A percentile compares a stretch with the other conserved stretches of the same genome.
Conservation (phyloP, 768 basidiomycete genomes). For the Panaeolus papilionaceus region DNA sequence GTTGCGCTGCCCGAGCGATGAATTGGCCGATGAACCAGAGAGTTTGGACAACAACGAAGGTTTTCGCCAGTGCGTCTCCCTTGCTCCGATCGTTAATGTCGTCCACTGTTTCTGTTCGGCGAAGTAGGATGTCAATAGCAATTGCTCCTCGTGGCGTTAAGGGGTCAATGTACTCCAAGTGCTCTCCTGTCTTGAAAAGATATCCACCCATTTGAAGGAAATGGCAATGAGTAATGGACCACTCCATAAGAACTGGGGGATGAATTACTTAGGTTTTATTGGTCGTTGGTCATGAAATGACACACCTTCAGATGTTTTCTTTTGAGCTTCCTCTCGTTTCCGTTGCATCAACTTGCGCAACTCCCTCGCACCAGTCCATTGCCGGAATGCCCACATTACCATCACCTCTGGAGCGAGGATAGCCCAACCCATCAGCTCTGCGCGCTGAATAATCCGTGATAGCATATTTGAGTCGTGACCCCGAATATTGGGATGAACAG, state of each 20-base stretch:
- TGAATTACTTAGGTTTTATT: not conserved
- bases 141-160: not conserved
- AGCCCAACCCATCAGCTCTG: constrained; percentile 11
- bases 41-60: constrained; percentile 11
- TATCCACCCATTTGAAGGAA: not conserved
- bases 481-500: constrained; percentile 25
- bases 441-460: not conserved
- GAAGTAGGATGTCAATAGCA: not conserved
- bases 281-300: not conserved
- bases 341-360: not conserved
- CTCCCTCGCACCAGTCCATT: not conserved
- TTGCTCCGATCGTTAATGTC: constrained; percentile 17
- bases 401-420: constrained; percentile 10
- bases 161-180: not conserved
- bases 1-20: constrained; percentile 1
- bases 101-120: constrained; percentile 3
- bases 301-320: not conserved
- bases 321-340: not conserved
- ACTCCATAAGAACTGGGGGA: not conserved
- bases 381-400: not conserved
- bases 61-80: constrained; percentile 14
- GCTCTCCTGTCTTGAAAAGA: not conserved
- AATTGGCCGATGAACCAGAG: constrained; percentile 18
- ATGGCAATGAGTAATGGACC: not conserved
- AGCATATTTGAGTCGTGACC: not conserved